Evolutionary conservation across 2,329 filamentous ascomycete species (phyloP).

Genomic region (Grosmannia huntii): DNA sequence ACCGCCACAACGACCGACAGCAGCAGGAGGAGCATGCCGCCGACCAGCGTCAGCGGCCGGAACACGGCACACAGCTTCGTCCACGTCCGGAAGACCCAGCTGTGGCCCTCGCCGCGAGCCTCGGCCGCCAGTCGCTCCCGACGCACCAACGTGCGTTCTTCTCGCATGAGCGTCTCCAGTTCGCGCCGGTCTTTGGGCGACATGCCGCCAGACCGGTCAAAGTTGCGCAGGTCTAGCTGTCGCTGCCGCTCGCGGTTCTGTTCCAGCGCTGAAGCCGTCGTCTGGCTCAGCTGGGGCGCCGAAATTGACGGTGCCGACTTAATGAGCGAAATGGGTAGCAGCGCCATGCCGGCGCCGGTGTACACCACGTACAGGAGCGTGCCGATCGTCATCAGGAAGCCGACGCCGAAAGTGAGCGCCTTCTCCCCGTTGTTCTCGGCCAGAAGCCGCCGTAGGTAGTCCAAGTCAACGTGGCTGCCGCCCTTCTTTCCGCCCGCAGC

Average conservation of each 20-base stretch:
- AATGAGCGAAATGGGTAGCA: constrained; percentile 82
- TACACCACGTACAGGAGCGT: constrained; percentile 80
- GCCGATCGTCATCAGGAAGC: constrained; percentile 77
- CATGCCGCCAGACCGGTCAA: constrained; percentile 61
- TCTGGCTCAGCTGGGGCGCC: constrained; percentile 62
- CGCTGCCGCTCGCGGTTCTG: constrained; percentile 84
- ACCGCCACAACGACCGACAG: constrained; percentile 67
- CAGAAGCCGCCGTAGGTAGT: constrained; percentile 81
- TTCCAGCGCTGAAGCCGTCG: constrained; percentile 68
- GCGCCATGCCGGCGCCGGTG: constrained; percentile 74
- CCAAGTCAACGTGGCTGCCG: constrained; percentile 62
- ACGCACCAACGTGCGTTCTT: constrained; percentile 84
- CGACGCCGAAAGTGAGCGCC: constrained; percentile 78
- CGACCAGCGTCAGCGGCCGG: constrained; percentile 76
- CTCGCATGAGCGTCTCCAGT: constrained; percentile 71
- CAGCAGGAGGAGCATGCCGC: constrained; percentile 65
- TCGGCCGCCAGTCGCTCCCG: constrained; percentile 80
- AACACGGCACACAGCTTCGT: constrained; percentile 70
- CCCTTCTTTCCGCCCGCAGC: constrained; percentile 49
- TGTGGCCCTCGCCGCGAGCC: constrained; percentile 62
- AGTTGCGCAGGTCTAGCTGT: constrained; percentile 76
- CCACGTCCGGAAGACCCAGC: constrained; percentile 62
- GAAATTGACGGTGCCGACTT: constrained; percentile 83
- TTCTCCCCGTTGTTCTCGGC: constrained; percentile 84
- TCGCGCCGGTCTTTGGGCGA: constrained; percentile 80